Percentiles rank a stretch among this genome's conserved stretches.
Evolutionary conservation across 805 yeast genomes (phyloP).

Genomic region (Pichia heedii): DNA sequence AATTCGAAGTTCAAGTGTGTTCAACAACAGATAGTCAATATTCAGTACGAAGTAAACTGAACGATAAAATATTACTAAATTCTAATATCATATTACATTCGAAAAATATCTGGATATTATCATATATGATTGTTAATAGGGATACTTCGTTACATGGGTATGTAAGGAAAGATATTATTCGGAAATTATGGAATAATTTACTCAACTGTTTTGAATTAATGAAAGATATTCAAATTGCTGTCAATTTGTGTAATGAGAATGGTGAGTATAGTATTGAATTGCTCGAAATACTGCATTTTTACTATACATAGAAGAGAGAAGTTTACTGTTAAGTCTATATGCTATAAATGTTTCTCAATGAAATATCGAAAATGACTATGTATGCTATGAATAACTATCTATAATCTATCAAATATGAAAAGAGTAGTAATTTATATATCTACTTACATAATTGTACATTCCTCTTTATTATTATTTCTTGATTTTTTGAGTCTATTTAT

Average conservation of each 20-base stretch:
- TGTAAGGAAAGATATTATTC: neutral
- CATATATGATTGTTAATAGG: neutral
- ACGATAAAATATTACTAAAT: neutral
- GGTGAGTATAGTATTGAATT: neutral
- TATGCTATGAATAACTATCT: no score
- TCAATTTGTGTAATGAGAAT: neutral
- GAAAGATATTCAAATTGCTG: constrained; percentile 6
- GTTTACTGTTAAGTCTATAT: no score
- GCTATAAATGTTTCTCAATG: no score
- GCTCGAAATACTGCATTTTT: constrained; percentile 8
- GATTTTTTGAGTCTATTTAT: constrained; percentile 10
- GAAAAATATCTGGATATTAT: constrained; percentile 7
- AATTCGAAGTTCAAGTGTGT: neutral
- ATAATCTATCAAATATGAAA: neutral
- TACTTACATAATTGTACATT: constrained; percentile 27
- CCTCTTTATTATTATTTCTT: constrained; percentile 17
- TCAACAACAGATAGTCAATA: neutral
- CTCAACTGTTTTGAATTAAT: constrained; percentile 4
- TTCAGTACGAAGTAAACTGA: neutral
- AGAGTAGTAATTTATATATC: neutral
- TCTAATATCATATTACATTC: constrained; percentile 7
- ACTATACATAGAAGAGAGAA: constrained; percentile 9
- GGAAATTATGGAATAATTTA: constrained; percentile 3
- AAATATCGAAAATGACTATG: no score
- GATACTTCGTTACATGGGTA: neutral